Evolutionary conservation across 2,329 filamentous ascomycete species (phyloP).

Genomic region (Sporothrix phasma): DNA sequence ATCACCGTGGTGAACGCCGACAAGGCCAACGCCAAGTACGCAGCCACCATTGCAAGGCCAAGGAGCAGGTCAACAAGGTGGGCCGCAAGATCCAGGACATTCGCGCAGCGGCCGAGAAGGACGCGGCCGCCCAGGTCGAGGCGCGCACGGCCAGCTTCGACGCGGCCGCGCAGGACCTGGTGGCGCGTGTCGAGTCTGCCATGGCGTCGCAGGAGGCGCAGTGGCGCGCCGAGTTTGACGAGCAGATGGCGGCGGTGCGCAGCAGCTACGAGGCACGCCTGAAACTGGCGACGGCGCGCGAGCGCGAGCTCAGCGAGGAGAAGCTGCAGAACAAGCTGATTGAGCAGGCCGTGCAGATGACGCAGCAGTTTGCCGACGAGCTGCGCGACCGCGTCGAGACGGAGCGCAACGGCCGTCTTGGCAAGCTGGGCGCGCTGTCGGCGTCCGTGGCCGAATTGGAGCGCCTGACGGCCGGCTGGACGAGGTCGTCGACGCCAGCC

Average conservation of each 20-base stretch:
- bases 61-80: conserved; percentile 68
- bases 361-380: conserved; percentile 70
- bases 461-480: conserved; percentile 80
- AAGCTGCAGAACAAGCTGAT: conserved; percentile 75
- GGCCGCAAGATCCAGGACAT: conserved; percentile 67
- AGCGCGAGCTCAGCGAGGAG: conserved; percentile 71
- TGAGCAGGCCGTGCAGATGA: conserved; percentile 82
- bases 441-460: conserved; percentile 73
- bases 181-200: conserved; percentile 73
- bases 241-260: conserved; percentile 72
- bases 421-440: conserved; percentile 73
- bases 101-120: conserved; percentile 57
- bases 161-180: conserved; percentile 74
- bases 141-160: conserved; percentile 70
- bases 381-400: conserved; percentile 75
- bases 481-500: conserved; percentile 80
- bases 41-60: conserved; percentile 72
- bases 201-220: conserved; percentile 71
- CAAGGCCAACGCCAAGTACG: conserved; percentile 66
- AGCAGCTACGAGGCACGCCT: conserved; percentile 72
- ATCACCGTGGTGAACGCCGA: conserved; percentile 90
- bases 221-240: conserved; percentile 80
- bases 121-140: conserved; percentile 65
- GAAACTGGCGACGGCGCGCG: conserved; percentile 66
- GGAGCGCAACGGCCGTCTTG: conserved; percentile 77